Evolutionary conservation across 2,329 filamentous ascomycete species (phyloP).

Genomic region (Drechslera avenae): DNA sequence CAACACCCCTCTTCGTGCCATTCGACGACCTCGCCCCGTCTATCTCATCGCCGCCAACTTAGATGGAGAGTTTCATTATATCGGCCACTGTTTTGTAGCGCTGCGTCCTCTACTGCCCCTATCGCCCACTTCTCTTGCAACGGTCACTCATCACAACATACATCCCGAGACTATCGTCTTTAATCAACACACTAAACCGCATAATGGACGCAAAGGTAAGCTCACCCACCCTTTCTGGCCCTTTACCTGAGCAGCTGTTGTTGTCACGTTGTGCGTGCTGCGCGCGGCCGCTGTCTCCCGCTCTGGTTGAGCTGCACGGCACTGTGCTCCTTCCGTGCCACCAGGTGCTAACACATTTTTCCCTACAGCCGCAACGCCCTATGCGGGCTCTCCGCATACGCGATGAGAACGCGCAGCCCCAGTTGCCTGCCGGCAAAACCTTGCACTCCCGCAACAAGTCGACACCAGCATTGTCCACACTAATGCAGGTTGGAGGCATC

Average conservation of each 20-base stretch:
- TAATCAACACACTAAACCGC: slow-evolving; percentile 26
- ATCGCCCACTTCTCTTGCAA: slow-evolving; percentile 25
- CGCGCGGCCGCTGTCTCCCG: no score
- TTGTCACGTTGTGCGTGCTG: background rate
- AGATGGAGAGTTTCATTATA: slow-evolving; percentile 50
- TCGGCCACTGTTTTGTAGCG: slow-evolving; percentile 44
- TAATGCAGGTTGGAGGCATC: slow-evolving; percentile 60
- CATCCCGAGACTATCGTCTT: slow-evolving; percentile 19
- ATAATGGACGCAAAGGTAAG: slow-evolving; percentile 55
- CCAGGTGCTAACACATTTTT: slow-evolving; percentile 25
- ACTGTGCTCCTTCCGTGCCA: slow-evolving; percentile 1
- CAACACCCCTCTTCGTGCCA: slow-evolving; percentile 37
- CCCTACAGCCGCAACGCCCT: slow-evolving; percentile 70
- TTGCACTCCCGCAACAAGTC: slow-evolving; percentile 86
- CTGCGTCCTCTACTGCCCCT: slow-evolving; percentile 37
- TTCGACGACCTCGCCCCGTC: slow-evolving; percentile 34
- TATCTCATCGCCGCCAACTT: slow-evolving; percentile 49
- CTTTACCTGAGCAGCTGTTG: slow-evolving; percentile 4
- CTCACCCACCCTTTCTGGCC: background rate
- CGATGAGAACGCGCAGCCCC: slow-evolving; percentile 69
- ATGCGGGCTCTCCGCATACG: slow-evolving; percentile 63
- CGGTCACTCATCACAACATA: slow-evolving; percentile 27
- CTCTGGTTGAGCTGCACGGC: no score
- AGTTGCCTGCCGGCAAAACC: slow-evolving; percentile 51
- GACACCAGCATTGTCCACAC: slow-evolving; percentile 64